phyloP scores from a whole-genome alignment of 176 grass and related monocot species.

The Alopecurus myosuroides region DNA sequence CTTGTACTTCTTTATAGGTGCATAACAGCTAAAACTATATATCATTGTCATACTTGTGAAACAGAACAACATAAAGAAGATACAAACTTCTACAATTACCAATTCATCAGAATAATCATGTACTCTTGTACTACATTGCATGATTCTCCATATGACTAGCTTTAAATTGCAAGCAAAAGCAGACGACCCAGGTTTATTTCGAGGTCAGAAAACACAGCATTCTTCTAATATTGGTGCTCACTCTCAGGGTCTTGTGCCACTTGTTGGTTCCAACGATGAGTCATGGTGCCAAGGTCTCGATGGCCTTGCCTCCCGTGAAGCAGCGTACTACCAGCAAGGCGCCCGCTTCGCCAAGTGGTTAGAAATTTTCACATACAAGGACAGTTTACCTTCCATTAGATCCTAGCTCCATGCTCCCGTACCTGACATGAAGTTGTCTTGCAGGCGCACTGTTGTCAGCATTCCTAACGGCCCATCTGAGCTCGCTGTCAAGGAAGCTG shows the following conservation, averaged over 20 bases:
- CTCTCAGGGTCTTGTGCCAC: conserved; percentile 89
- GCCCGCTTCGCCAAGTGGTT: conserved; percentile 99
- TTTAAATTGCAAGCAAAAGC: not conserved
- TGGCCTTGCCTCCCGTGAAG: conserved; percentile 88
- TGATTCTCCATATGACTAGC: not conserved
- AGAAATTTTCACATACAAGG: conserved; percentile 10
- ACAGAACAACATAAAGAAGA: not conserved
- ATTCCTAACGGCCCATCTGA: conserved; percentile 91
- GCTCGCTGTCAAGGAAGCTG: conserved; percentile 95
- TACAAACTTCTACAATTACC: not conserved
- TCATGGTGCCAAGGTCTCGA: conserved; percentile 99
- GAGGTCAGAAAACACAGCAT: not conserved
- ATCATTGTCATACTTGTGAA: too few relatives aligned
- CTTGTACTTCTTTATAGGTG: too few relatives aligned
- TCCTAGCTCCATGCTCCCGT: not conserved
- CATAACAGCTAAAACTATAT: too few relatives aligned
- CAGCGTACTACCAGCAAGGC: conserved; percentile 93
- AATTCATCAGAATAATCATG: not conserved
- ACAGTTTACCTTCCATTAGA: not conserved
- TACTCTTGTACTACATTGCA: not conserved
- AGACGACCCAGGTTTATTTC: not conserved
- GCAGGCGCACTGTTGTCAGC: conserved; percentile 96
- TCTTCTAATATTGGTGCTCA: not conserved
- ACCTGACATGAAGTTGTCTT: conserved; percentile 14
- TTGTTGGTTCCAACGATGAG: conserved; percentile 86